Evolutionary conservation across 2,329 filamentous ascomycete genomes (phyloP), one percentile per base, ranked within the genome.

Genomic region (Zymoseptoria brevis): DNA sequence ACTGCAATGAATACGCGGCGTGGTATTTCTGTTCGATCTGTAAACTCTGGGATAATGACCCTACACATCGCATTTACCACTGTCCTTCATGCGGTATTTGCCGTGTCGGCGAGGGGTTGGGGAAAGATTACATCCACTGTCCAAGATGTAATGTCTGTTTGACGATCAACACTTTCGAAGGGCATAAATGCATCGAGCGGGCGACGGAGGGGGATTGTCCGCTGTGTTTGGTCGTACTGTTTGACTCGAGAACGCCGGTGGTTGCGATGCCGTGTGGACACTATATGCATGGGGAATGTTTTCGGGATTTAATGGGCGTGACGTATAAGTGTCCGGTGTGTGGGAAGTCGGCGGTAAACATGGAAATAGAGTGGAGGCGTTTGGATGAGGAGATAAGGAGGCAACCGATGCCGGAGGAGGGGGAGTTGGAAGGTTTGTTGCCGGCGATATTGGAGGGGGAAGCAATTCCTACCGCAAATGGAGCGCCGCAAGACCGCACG

Each of bases 111-210:
- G 84, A 90, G 72, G 94, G 94, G 1, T 78, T 99, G 29, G 93
- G 94, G 3, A 97, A 96, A 72, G 94, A 99, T 72, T 99, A 96
- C 72, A 92, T 95, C 70, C 94, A 99, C 75, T 99, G 94, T 87
- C 95, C 96, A 87, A 92, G 86, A 67, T 99, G 94, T 75, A 90
- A 90, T 68, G 91, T 95, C 24, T 99, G 94, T 76, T 94, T 97
- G 69, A 88, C 90, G 7, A 96, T 96, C 65, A 86, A 87, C 2
- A 90, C 91, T 59, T 87, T 90, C 69, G 85, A 83, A 50, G 88
- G 88, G 6, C 94, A 99, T 77, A 91, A 90, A 66, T 99, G 94
- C 71, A 93, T 97, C 66, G 94, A 97, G 74, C 84, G 90, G 54
- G 92, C 91, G 8, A 96, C 90, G 30, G 92, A 99, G 71, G 96